Evolutionary conservation across 768 basidiomycete species (phyloP), one percentile per base, ranked within the genome.

Genomic region (Leucosporidium scottii): DNA sequence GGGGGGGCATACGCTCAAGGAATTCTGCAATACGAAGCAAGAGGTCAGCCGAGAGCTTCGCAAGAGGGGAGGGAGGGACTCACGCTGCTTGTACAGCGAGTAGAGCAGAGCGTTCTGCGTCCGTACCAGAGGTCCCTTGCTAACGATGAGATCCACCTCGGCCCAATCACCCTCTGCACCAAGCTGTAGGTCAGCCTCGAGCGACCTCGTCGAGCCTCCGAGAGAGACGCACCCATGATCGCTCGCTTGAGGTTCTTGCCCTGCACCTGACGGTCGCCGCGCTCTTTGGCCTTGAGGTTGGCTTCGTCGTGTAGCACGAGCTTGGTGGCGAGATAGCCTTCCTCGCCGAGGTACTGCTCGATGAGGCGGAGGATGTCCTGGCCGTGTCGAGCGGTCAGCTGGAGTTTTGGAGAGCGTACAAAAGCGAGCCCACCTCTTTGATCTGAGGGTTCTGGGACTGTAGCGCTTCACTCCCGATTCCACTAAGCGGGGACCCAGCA

Each of bases 41-140:
- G 18, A 36, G 34, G 56, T 34, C 31, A 36, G 56, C 31, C 23
- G 12, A 6, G 31, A 34, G 56, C 53, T 27, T 30, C 53, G 15
- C 17, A 23, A 57, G 54, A 56, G 17, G 28, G 30, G 56, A 36
- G 39, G 13, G 39, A 6, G 18, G 34, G 23, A 31, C 56, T 57
- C 31, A 57, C 56, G 77, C 50, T 78, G 77, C 6, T 76, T 62
- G 62, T 75, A 78, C 53, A 76, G 71, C 49, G 76, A 69, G 66
- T 76, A 78, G 55, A 77, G 56, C 61, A 78, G 75, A 3, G 78
- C 75, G 53, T 74, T 75, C 57, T 76, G 75, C 18, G 73, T 75
- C 51, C 76, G 74, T 13, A 73, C 67, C 47, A 69, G 67, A 13
- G 74, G 72, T 44, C 39, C 39, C 56, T 64, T 65, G 47, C 66